These are phyloP conservation scores for Phytophthora fragariae DNA, from an alignment of 352 stramenopile species.

Conservation along the genomic window DNA sequence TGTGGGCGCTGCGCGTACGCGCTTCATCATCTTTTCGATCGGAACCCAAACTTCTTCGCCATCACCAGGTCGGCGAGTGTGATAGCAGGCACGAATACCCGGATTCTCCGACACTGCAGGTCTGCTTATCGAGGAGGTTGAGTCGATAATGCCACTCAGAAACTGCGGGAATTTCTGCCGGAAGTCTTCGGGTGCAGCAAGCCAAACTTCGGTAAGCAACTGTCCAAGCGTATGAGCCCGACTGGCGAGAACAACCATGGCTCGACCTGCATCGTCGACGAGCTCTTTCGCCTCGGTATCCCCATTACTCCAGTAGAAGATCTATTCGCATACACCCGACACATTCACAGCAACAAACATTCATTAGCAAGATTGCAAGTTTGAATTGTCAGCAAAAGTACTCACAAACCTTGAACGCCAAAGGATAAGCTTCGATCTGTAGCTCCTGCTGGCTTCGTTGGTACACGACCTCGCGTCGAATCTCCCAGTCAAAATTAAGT, in stretches of 20 bases:
- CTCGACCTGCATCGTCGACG: constrained; percentile 8
- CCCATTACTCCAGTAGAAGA: constrained; percentile 24
- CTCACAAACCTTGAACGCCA: constrained; percentile 26
- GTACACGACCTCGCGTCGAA: not conserved
- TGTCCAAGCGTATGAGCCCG: constrained; percentile 22
- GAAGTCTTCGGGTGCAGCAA: constrained; percentile 20
- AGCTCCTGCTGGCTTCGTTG: not conserved
- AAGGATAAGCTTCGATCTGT: constrained; percentile 19
- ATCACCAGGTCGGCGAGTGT: not conserved
- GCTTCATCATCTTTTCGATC: constrained; percentile 30
- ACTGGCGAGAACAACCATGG: constrained; percentile 26
- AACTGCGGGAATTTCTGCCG: constrained; percentile 25
- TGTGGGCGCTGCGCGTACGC: not conserved
- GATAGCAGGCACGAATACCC: constrained; percentile 25
- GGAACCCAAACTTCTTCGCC: constrained; percentile 19
- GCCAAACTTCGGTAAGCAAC: constrained; percentile 32
- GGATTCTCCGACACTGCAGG: not conserved
- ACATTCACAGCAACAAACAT: not conserved
- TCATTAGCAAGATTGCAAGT: not conserved
- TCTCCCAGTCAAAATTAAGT: constrained; percentile 3
- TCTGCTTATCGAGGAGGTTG: not conserved
- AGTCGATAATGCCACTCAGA: constrained; percentile 8
- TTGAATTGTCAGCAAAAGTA: not conserved
- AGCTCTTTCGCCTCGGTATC: constrained; percentile 16
- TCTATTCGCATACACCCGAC: constrained; percentile 1